Conservation (phyloP, 768 basidiomycete species). For the Botryobasidium botryosum region DNA sequence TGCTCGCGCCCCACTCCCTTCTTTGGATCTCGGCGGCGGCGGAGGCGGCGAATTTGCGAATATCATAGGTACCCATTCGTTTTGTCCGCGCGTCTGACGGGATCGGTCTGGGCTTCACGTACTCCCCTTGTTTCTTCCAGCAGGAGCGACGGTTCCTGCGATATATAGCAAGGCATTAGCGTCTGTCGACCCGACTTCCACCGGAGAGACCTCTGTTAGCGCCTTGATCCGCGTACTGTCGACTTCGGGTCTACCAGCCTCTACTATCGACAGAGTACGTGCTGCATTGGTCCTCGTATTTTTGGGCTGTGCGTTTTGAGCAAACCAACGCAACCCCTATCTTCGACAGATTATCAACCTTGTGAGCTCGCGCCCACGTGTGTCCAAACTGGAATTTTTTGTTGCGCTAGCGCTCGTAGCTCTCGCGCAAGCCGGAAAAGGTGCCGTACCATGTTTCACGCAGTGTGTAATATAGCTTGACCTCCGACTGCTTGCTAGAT, state of each 20-base stretch:
- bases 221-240: slow-evolving; percentile 63
- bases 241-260: slow-evolving; percentile 64
- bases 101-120: background rate
- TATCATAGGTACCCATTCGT: slow-evolving; percentile 10
- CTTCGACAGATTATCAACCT: slow-evolving; percentile 65
- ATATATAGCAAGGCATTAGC: slow-evolving; percentile 61
- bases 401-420: slow-evolving; percentile 79
- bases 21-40: too few species aligned
- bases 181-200: slow-evolving; percentile 48
- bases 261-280: slow-evolving; percentile 63
- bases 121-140: slow-evolving; percentile 22
- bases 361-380: slow-evolving; percentile 60
- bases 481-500: slow-evolving; percentile 26
- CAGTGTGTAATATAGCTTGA: background rate
- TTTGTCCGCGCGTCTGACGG: background rate
- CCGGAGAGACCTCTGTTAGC: slow-evolving; percentile 69
- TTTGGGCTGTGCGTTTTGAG: background rate
- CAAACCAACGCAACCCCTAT: background rate
- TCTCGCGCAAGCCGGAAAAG: slow-evolving; percentile 67
- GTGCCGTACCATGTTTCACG: slow-evolving; percentile 22
- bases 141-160: slow-evolving; percentile 62
- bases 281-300: background rate
- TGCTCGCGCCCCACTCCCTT: too few species aligned
- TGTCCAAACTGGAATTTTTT: slow-evolving; percentile 83
- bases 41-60: slow-evolving; percentile 11